Conservation (phyloP, 371 early-diverging fungal species). For the Lichtheimia hyalospora region DNA sequence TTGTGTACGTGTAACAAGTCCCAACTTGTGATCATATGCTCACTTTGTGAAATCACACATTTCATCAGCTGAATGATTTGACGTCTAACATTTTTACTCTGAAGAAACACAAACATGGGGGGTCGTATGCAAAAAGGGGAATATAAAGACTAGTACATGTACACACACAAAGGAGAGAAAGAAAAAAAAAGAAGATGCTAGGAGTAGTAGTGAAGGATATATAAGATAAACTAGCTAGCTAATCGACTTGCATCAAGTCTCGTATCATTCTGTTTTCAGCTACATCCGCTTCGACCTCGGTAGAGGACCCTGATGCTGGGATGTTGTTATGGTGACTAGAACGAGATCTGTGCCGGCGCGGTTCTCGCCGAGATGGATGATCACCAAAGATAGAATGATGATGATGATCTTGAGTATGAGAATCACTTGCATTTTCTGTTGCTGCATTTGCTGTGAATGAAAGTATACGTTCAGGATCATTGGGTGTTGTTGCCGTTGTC, state of each 20-base stretch:
- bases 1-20: too few relatives aligned
- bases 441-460: background rate
- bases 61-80: too few relatives aligned
- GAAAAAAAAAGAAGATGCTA: background rate
- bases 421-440: conserved; percentile 3
- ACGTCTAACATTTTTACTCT: too few relatives aligned
- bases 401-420: background rate
- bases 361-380: conserved; percentile 2
- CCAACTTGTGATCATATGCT: too few relatives aligned
- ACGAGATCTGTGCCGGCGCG: conserved; percentile 19
- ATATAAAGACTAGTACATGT: conserved; percentile 1
- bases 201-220: background rate
- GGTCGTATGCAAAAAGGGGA: background rate
- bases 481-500: background rate
- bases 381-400: background rate
- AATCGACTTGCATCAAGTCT: conserved; percentile 19
- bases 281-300: conserved; percentile 20
- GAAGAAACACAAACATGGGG: background rate
- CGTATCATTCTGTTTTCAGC: conserved; percentile 8
- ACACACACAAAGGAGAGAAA: background rate
- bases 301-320: conserved; percentile 18
- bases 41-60: too few relatives aligned
- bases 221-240: background rate
- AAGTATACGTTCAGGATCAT: background rate
- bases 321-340: conserved; percentile 17